These are phyloP conservation scores for Acorus gramineus DNA, from an alignment of 106 monocot genomes.

Conservation along the genomic window DNA sequence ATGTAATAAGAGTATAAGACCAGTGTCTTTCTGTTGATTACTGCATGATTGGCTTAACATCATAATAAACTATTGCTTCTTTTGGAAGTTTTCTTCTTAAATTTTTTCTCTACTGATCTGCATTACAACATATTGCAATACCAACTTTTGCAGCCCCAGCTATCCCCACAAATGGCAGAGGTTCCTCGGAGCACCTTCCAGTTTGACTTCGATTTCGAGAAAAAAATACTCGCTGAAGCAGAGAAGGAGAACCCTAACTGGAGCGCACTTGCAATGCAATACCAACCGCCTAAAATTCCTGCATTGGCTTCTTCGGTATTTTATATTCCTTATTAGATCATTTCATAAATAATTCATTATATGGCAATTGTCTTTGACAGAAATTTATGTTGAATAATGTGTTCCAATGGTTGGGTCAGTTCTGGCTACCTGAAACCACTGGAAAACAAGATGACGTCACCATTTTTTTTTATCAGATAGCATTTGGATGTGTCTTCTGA, in stretches of 20 bases:
- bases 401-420: too few species aligned
- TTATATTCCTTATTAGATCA: neutral
- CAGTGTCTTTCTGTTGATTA: too few species aligned
- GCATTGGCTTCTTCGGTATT: constrained; percentile 47
- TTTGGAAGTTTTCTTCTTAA: neutral
- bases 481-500: too few species aligned
- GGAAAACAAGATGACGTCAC: too few species aligned
- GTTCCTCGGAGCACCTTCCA: constrained; percentile 74
- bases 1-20: too few species aligned
- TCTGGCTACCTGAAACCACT: too few species aligned
- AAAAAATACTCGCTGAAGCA: constrained; percentile 72
- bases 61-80: neutral
- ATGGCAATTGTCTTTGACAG: neutral
- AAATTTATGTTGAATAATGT: too few species aligned
- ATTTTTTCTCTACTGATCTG: neutral
- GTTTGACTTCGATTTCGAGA: constrained; percentile 98
- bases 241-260: constrained; percentile 79
- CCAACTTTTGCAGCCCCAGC: constrained; percentile 52
- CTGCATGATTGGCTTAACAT: too few species aligned
- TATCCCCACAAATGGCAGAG: constrained; percentile 55
- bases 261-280: constrained; percentile 51
- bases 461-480: too few species aligned
- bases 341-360: neutral
- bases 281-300: constrained; percentile 26
- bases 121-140: too few species aligned